These are phyloP conservation scores for Darksidea phi DNA, from an alignment of 495 filamentous ascomycete species.

Conservation along the genomic window DNA sequence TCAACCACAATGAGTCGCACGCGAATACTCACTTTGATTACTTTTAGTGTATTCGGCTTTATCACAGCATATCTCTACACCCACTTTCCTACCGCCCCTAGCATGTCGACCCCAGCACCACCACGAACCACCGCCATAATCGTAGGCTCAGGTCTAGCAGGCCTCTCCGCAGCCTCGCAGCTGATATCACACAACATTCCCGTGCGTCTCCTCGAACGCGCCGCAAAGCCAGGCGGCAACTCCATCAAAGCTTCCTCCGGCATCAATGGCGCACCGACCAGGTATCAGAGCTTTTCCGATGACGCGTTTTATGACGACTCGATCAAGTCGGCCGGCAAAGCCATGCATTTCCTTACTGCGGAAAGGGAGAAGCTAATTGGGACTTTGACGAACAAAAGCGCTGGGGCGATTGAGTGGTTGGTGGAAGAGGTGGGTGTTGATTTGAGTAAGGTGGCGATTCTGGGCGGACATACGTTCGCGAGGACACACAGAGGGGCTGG, in stretches of 20 bases:
- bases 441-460: conserved; percentile 53
- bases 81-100: not conserved
- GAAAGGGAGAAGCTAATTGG: conserved; percentile 48
- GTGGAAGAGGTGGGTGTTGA: conserved; percentile 53
- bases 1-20: not conserved
- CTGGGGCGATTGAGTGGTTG: conserved; percentile 53
- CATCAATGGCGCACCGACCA: conserved; percentile 59
- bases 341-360: conserved; percentile 10
- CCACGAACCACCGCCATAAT: conserved; percentile 5
- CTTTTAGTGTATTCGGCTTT: not conserved
- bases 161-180: conserved; percentile 12
- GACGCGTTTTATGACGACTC: conserved; percentile 55
- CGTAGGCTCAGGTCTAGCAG: conserved; percentile 10
- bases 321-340: conserved; percentile 47
- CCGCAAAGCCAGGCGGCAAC: conserved; percentile 13
- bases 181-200: not conserved
- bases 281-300: conserved; percentile 48
- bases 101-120: not conserved
- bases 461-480: conserved; percentile 54
- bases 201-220: conserved; percentile 12
- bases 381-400: conserved; percentile 45
- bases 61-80: not conserved
- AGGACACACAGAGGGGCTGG: conserved; percentile 57
- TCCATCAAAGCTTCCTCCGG: conserved; percentile 27
- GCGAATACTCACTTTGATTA: not conserved